Percentiles rank a stretch among this genome's conserved stretches.
Conservation (phyloP, 352 stramenopile genomes). For the Pythium guiyangense region DNA sequence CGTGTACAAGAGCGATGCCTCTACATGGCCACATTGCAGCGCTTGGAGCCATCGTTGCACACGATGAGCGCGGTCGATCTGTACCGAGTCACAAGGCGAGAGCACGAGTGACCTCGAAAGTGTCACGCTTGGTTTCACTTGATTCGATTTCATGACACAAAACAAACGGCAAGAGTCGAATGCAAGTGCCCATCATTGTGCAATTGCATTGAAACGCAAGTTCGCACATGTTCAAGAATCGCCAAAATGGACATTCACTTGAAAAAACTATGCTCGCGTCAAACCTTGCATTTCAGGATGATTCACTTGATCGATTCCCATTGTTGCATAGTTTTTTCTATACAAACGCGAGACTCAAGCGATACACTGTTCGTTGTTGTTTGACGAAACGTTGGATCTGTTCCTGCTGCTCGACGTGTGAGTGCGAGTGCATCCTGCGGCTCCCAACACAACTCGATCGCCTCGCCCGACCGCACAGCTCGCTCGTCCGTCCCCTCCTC, state of each 20-base stretch:
- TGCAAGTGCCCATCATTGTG: no score
- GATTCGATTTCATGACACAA: no score
- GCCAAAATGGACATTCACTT: not conserved
- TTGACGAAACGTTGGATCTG: slow-evolving; percentile 38
- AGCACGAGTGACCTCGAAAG: no score
- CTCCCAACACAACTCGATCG: slow-evolving; percentile 7
- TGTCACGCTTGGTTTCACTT: no score
- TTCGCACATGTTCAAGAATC: not conserved
- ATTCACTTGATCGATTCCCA: not conserved
- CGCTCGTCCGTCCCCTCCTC: not conserved
- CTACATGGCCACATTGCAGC: no score
- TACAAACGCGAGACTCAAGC: not conserved
- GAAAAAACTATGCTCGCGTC: not conserved
- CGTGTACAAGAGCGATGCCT: no score
- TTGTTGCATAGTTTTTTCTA: not conserved
- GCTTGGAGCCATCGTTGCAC: no score
- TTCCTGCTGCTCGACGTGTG: slow-evolving; percentile 28
- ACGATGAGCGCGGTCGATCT: no score
- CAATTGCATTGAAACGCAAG: no score
- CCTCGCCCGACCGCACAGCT: slow-evolving; percentile 2
- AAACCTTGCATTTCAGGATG: not conserved
- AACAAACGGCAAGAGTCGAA: no score
- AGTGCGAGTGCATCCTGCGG: slow-evolving; percentile 8
- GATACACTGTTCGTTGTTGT: not conserved
- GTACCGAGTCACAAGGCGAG: no score